A percentile compares a stretch with the other conserved stretches of the same genome.
Conservation (phyloP, 805 yeast species). For the Nakazawaea ishiwadae region DNA sequence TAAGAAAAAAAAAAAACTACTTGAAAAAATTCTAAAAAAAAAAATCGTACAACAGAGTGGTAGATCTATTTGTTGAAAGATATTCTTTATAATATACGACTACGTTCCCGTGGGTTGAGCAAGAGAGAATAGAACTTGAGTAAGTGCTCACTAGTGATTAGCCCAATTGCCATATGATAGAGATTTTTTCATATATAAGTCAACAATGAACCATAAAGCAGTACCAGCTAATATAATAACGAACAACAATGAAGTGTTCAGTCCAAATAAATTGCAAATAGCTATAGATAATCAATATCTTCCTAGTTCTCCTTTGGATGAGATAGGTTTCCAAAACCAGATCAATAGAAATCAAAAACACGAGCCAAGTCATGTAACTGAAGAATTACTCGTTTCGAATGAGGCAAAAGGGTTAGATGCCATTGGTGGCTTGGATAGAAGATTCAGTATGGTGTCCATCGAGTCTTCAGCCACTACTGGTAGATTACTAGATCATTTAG, state of each 20-base stretch:
- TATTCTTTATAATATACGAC: too few relatives aligned
- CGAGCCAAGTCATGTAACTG: not conserved
- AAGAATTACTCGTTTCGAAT: not conserved
- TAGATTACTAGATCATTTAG: constrained; percentile 26
- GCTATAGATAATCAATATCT: constrained; percentile 2
- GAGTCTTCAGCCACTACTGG: constrained; percentile 27
- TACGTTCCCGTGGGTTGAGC: too few relatives aligned
- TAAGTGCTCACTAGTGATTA: too few relatives aligned
- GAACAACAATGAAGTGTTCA: not conserved
- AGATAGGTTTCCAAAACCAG: constrained; percentile 6
- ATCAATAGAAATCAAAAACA: not conserved
- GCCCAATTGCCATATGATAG: too few relatives aligned
- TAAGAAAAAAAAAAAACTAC: not conserved
- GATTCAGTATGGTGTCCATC: constrained; percentile 19
- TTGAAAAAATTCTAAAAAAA: not conserved
- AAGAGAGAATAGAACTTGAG: too few relatives aligned
- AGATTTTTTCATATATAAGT: too few relatives aligned
- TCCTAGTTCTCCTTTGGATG: constrained; percentile 9
- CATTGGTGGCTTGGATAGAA: constrained; percentile 10
- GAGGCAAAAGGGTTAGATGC: constrained; percentile 2
- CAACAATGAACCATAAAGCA: not conserved
- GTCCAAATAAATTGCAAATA: not conserved
- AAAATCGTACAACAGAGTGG: too few relatives aligned
- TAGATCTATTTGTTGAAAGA: too few relatives aligned
- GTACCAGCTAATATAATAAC: not conserved